Evolutionary conservation across 352 stramenopile species (phyloP), one percentile per base, ranked within the genome.

Genomic region (Halophytophthora polymorphica): DNA sequence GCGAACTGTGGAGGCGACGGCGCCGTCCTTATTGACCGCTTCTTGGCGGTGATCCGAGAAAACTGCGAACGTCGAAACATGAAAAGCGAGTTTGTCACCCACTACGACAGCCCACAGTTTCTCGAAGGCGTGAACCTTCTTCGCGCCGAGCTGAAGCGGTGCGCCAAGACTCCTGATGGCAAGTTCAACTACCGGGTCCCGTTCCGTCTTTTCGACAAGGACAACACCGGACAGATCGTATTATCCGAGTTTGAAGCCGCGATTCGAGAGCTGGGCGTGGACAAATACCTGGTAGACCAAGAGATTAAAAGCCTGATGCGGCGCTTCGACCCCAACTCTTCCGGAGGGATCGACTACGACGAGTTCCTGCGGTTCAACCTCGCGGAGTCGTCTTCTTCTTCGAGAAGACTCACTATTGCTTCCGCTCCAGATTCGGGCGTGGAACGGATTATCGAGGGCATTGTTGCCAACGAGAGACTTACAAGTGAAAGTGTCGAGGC

Each of bases 281-380:
- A 88, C 36, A 76, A 83, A 47, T 90, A 86, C 45, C 43, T 93
- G 15, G 69, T 52, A 0, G 76, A 88, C 41, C 77, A 88, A 64
- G 82, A 93, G 52, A 69, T 93, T 18, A 93, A 90, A 42, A 86
- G 82, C 15, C 43, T 93, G 36, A 86, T 93, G 71, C 69, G 82
- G 2, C 64, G 82, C 25, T 93, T 93, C 55, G 71, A 93, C 51
- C 59, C 74, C 6, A 90, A 90, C 43, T 61, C 60, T 2, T 74
- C 70, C 19, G 82, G 82, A 13, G 82, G 73, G 12, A 87, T 93
- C 29, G 55, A 81, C 48, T 93, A 76, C 41, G 68, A 83, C 21
- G 82, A 93, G 45, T 90, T 93, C 45, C 52, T 90, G 18, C 82
- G 82, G 4, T 90, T 90, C 53, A 90, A 86, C 31, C 57, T 90